phyloP scores from a whole-genome alignment of 2,329 filamentous ascomycete species.

The Raffaelea deltoideospora region DNA sequence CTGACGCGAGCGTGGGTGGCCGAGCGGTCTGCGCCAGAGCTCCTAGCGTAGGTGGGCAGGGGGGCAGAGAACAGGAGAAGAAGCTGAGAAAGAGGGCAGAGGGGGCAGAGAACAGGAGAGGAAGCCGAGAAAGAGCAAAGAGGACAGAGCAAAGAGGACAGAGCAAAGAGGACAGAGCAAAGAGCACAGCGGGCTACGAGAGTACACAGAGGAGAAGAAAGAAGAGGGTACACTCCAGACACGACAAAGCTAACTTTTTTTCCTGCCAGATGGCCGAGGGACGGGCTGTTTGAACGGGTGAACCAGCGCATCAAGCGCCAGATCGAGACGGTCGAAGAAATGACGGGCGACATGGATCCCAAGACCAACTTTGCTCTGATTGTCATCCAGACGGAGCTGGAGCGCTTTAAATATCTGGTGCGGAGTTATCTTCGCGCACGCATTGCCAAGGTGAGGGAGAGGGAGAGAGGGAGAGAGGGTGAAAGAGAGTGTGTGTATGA shows the following conservation, averaged over 20 bases:
- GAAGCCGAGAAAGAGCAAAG: too few species aligned
- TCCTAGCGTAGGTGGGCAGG: slow-evolving; percentile 54
- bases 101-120: too few species aligned
- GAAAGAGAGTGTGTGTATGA: not conserved
- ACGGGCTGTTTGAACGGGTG: slow-evolving; percentile 66
- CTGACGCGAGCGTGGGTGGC: slow-evolving; percentile 88
- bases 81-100: too few species aligned
- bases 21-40: slow-evolving; percentile 75
- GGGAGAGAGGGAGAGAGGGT: not conserved
- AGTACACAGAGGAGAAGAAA: too few species aligned
- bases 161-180: too few species aligned
- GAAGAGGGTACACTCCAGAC: too few species aligned
- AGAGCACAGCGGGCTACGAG: too few species aligned
- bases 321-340: slow-evolving; percentile 25
- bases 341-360: slow-evolving; percentile 76
- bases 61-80: too few species aligned
- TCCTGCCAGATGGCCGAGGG: slow-evolving; percentile 43
- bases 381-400: slow-evolving; percentile 89
- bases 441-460: slow-evolving; percentile 59
- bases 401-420: slow-evolving; percentile 83
- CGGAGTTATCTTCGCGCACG: slow-evolving; percentile 68
- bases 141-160: too few species aligned
- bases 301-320: slow-evolving; percentile 40
- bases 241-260: not conserved
- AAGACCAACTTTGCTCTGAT: slow-evolving; percentile 88